phyloP scores from a whole-genome alignment of 768 basidiomycete genomes.

The Tricholoma flavovirens region DNA sequence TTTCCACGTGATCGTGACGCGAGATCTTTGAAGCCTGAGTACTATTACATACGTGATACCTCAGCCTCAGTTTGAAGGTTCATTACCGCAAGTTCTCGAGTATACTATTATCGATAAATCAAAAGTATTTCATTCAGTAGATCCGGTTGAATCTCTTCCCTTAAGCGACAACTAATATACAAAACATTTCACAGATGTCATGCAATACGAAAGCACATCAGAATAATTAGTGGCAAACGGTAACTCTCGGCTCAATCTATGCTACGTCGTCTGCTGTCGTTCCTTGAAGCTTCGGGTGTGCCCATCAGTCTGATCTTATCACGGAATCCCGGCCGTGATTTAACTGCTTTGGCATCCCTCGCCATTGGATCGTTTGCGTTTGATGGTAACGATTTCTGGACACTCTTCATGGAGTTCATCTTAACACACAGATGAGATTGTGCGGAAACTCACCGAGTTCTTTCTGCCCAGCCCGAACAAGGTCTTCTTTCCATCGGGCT shows the following conservation, averaged over 20 bases:
- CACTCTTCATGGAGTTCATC: not conserved
- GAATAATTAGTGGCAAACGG: not conserved
- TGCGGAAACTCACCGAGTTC: constrained; percentile 28
- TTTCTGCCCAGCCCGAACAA: constrained; percentile 36
- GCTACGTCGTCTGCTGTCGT: constrained; percentile 31
- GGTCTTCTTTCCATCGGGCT: constrained; percentile 19
- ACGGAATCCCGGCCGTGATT: constrained; percentile 25
- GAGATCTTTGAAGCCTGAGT: no score
- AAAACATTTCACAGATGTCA: not conserved
- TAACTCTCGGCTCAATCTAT: constrained; percentile 22
- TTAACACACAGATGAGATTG: not conserved
- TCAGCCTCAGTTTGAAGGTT: no score
- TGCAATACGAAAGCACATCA: not conserved
- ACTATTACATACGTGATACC: no score
- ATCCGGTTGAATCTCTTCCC: not conserved
- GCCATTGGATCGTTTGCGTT: not conserved
- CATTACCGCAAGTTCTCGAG: no score
- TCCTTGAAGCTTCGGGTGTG: constrained; percentile 33
- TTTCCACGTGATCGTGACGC: constrained; percentile 22
- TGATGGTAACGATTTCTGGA: not conserved
- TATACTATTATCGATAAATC: no score
- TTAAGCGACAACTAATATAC: not conserved
- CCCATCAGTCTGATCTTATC: constrained; percentile 29
- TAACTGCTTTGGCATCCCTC: constrained; percentile 12
- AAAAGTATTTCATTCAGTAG: no score